phyloP scores from a whole-genome alignment of 352 stramenopile species.

The Pythium aphanidermatum region DNA sequence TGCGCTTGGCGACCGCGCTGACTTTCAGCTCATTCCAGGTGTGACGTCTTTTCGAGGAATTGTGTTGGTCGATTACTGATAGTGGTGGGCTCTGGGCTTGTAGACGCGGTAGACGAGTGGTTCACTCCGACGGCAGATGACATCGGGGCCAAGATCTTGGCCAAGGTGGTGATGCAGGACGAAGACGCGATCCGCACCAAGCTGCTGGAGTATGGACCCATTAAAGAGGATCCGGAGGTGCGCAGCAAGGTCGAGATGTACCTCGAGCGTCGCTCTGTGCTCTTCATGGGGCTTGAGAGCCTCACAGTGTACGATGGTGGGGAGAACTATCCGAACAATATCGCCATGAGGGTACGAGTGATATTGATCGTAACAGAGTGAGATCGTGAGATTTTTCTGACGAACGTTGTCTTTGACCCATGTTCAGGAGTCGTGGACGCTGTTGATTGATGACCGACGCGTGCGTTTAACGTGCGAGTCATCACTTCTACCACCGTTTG shows the following conservation, averaged over 20 bases:
- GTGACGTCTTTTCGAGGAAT: not conserved
- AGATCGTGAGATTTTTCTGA: not conserved
- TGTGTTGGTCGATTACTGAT: not conserved
- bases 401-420: not conserved
- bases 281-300: constrained; percentile 55
- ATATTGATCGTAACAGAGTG: not conserved
- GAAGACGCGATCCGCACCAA: constrained; percentile 66
- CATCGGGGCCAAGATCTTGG: constrained; percentile 67
- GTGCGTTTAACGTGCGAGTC: constrained; percentile 78
- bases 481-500: constrained; percentile 70
- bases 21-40: constrained; percentile 69
- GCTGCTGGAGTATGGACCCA: constrained; percentile 78
- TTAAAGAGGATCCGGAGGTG: constrained; percentile 80
- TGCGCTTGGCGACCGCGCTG: constrained; percentile 49
- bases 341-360: constrained; percentile 48
- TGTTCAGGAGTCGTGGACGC: constrained; percentile 70
- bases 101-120: constrained; percentile 55
- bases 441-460: constrained; percentile 72
- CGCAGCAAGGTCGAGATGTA: constrained; percentile 84
- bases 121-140: constrained; percentile 77
- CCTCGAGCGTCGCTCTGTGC: constrained; percentile 66
- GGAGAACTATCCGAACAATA: constrained; percentile 48
- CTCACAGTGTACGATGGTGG: constrained; percentile 48
- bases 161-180: constrained; percentile 72
- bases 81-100: not conserved